These are phyloP conservation scores for Thalassiosira profunda DNA, from an alignment of 108 stramenopile genomes.

Conservation along the genomic window DNA sequence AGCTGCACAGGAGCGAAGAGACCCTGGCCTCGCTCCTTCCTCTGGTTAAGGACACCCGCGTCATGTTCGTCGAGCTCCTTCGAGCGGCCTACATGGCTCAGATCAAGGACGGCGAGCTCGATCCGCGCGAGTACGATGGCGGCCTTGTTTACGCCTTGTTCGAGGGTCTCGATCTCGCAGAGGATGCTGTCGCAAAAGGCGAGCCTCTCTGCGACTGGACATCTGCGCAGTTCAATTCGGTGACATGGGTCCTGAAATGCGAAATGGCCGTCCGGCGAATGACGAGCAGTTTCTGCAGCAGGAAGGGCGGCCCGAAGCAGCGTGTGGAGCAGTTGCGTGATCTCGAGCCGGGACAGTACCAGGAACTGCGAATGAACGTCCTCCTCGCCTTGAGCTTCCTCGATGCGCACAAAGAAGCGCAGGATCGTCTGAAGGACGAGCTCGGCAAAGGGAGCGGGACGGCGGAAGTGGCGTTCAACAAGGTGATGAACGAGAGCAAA, in stretches of 20 bases:
- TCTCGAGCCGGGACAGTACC: too few relatives aligned
- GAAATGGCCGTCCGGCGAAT: too few relatives aligned
- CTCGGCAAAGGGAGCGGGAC: too few relatives aligned
- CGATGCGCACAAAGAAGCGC: slow-evolving; percentile 23
- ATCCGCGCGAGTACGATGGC: slow-evolving; percentile 22
- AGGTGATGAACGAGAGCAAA: too few relatives aligned
- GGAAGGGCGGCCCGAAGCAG: too few relatives aligned
- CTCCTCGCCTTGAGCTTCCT: slow-evolving; percentile 36
- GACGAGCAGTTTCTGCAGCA: too few relatives aligned
- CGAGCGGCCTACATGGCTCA: slow-evolving; percentile 47
- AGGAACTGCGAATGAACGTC: slow-evolving; percentile 30
- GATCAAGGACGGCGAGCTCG: slow-evolving; percentile 54
- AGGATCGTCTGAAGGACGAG: slow-evolving; percentile 28
- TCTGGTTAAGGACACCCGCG: not conserved
- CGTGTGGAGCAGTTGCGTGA: too few relatives aligned
- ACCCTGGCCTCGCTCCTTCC: too few relatives aligned
- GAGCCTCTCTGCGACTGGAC: slow-evolving; percentile 44
- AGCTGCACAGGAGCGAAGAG: too few relatives aligned
- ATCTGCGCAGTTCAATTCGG: too few relatives aligned
- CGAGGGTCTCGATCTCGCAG: slow-evolving; percentile 60
- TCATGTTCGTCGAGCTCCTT: slow-evolving; percentile 52
- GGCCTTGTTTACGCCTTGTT: slow-evolving; percentile 37
- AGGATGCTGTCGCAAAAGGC: slow-evolving; percentile 52
- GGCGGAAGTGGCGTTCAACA: too few relatives aligned
- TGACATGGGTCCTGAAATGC: too few relatives aligned